Evolutionary conservation across 192 early-diverging fungal species (phyloP).

Genomic region (Entomortierella chlamydospora): DNA sequence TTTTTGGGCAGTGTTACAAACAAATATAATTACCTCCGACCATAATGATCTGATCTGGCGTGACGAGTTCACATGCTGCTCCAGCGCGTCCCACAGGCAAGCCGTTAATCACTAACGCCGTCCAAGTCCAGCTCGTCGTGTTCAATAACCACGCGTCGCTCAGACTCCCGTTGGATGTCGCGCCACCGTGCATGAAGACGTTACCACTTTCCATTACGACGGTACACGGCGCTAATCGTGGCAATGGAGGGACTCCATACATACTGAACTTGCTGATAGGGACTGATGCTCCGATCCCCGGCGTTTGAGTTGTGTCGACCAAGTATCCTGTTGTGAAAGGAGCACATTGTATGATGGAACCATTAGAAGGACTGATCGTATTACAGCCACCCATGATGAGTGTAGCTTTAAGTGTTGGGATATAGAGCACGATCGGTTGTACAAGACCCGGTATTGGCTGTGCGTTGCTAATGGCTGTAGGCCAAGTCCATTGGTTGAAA

Average conservation of each 20-base stretch:
- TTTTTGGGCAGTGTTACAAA: too few relatives aligned
- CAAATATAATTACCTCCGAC: conserved; percentile 26
- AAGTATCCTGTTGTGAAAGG: conserved; percentile 17
- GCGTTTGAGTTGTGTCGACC: conserved; percentile 6
- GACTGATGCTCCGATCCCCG: neutral
- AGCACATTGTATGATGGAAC: neutral
- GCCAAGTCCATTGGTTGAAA: conserved; percentile 21
- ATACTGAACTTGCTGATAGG: neutral
- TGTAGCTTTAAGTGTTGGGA: conserved; percentile 10
- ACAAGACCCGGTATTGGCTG: neutral
- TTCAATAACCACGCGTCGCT: conserved; percentile 32
- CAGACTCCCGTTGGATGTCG: neutral
- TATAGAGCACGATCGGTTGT: conserved; percentile 29
- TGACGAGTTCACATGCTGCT: conserved; percentile 18
- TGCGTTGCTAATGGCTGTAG: neutral
- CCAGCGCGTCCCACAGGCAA: conserved; percentile 21
- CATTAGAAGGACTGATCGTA: neutral
- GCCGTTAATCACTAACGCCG: neutral
- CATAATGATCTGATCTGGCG: conserved; percentile 28
- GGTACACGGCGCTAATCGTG: conserved; percentile 23
- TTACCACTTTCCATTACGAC: conserved; percentile 19
- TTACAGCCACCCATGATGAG: conserved; percentile 38
- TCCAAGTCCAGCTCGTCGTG: conserved; percentile 12
- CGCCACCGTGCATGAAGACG: conserved; percentile 49
- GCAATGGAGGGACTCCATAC: neutral